A percentile compares a stretch with the other conserved stretches of the same genome.
Conservation (phyloP, 768 basidiomycete species). For the Rhodosporidiobolus odoratus region DNA sequence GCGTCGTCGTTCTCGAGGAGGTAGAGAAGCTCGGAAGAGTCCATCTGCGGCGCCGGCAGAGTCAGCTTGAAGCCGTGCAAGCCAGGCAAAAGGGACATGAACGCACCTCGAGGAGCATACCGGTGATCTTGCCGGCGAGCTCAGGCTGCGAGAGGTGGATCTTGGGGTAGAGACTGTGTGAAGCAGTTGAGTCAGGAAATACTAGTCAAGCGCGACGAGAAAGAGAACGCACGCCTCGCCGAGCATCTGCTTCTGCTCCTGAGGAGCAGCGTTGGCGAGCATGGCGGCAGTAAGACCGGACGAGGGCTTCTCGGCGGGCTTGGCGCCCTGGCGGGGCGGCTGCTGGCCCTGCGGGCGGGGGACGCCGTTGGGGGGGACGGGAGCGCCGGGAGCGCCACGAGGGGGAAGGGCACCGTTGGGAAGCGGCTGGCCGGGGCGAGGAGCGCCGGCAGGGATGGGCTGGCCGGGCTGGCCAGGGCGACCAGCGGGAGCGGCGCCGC, state of each 20-base stretch:
- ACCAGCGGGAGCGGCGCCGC: conserved; percentile 42
- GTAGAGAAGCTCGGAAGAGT: conserved; percentile 84
- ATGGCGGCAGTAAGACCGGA: conserved; percentile 58
- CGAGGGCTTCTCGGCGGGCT: conserved; percentile 25
- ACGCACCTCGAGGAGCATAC: conserved; percentile 28
- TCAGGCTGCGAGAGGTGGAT: conserved; percentile 70
- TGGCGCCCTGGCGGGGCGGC: conserved; percentile 40
- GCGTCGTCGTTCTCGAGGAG: conserved; percentile 76
- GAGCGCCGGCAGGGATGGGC: conserved; percentile 45
- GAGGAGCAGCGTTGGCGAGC: conserved; percentile 58
- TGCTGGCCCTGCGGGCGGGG: conserved; percentile 48
- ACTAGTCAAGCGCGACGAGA: too few relatives aligned
- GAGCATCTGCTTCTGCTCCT: conserved; percentile 98
- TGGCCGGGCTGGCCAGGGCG: conserved; percentile 40
- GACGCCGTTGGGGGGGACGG: conserved; percentile 47
- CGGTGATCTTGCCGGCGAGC: conserved; percentile 95
- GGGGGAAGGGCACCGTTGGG: conserved; percentile 54
- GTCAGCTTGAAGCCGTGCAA: conserved; percentile 46
- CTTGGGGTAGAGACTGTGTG: conserved; percentile 41
- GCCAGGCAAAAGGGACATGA: neutral
- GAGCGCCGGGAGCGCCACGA: conserved; percentile 47
- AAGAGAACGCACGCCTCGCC: conserved; percentile 59
- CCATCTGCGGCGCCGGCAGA: conserved; percentile 84
- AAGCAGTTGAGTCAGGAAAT: too few relatives aligned
- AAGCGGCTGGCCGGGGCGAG: conserved; percentile 57